These are phyloP conservation scores for Choiromyces venosus DNA, from an alignment of 495 filamentous ascomycete species.

Conservation along the genomic window DNA sequence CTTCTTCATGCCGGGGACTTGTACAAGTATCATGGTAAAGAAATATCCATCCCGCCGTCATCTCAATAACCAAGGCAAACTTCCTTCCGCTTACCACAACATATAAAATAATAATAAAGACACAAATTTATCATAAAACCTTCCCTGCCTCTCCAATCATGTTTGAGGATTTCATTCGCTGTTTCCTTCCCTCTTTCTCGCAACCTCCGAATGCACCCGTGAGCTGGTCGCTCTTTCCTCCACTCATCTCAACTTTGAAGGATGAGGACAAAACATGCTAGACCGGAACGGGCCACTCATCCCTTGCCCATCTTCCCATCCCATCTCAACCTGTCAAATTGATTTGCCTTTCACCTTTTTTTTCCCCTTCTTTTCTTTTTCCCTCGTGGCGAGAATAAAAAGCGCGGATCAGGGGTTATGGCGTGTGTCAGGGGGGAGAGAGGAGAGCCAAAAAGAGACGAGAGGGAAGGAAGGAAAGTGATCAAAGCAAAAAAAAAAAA, in stretches of 20 bases:
- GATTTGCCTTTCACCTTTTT: neutral
- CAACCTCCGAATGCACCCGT: constrained; percentile 9
- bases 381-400: constrained; percentile 33
- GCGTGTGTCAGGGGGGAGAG: constrained; percentile 30
- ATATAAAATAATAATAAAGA: neutral
- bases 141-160: neutral
- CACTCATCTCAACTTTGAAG: constrained; percentile 13
- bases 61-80: neutral
- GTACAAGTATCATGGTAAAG: too few relatives aligned
- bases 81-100: neutral
- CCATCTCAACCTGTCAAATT: constrained; percentile 19
- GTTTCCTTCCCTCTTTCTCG: neutral
- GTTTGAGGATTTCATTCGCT: neutral
- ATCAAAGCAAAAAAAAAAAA: constrained; percentile 25
- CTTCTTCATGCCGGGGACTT: too few relatives aligned
- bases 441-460: constrained; percentile 20
- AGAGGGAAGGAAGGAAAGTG: constrained; percentile 26
- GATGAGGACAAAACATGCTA: constrained; percentile 2
- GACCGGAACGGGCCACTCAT: constrained; percentile 5
- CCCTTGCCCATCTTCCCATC: constrained; percentile 23
- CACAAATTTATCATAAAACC: neutral
- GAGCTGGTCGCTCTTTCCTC: constrained; percentile 28
- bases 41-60: neutral
- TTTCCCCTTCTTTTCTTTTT: constrained; percentile 31
- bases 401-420: constrained; percentile 37